Evolutionary conservation across 2,329 filamentous ascomycete genomes (phyloP), one percentile per base, ranked within the genome.

Genomic region (Diaporthe caulivora): DNA sequence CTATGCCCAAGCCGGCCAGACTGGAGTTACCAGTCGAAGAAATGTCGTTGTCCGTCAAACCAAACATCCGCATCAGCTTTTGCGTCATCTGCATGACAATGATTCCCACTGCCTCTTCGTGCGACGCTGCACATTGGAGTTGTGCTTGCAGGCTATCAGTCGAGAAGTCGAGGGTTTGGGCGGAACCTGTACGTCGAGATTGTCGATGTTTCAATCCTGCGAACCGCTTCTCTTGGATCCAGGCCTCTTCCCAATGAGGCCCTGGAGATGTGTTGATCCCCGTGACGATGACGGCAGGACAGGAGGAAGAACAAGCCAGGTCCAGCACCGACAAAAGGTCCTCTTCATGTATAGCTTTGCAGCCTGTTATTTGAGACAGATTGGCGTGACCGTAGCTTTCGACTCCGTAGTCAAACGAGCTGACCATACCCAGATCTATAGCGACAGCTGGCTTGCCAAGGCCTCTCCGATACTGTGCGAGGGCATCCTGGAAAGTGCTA

Each of bases 1-100:
- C 87, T 9, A 89, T 84, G 0, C 87, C 87, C 73, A 88, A 89
- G 4, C 83, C 84, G 42, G 81, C 83, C 4, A 84, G 47, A 1
- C 84, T 78, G 71, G 81, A 82, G 42, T 78, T 78, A 24, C 47
- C 80, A 77, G 74, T 88, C 84, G n/a, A 88, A 3, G 47, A 49
- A 49, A 49, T 82, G 64, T 87, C 85, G 44, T n/a, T 44, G 4
- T 44, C 60, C 83, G 83, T 0, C 13, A 71, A 47, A 44, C 51
- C 70, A 54, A 70, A 74, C 65, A 49, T 70, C 74, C 68, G 77
- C 73, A 53, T 77, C 64, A 75, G 75, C 75, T 70, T 76, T 64
- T 53, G 76, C 73, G 67, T 72, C n/a, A 67, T 51, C 13, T 68
- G 77, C 73, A 60, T 58, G 77, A 51, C 71, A 77, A 54, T n/a